phyloP scores from a whole-genome alignment of 2,329 filamentous ascomycete species.

The Cercospora canescens region DNA sequence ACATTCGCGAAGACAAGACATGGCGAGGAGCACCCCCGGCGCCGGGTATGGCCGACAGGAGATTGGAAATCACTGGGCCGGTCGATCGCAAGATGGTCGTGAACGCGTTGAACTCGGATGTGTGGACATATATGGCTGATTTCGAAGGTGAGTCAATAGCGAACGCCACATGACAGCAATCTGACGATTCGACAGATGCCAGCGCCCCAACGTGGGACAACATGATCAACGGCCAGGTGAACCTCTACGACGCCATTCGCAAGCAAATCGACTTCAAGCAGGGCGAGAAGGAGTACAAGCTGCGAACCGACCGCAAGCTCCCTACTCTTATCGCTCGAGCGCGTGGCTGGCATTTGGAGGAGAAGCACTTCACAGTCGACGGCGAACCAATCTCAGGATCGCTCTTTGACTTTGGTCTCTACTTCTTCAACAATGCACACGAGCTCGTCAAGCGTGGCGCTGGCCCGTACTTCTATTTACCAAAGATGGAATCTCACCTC shows the following conservation, averaged over 20 bases:
- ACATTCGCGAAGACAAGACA: conserved; percentile 89
- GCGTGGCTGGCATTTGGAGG: conserved; percentile 95
- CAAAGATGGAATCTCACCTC: conserved; percentile 93
- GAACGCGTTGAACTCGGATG: conserved; percentile 91
- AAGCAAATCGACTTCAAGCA: conserved; percentile 95
- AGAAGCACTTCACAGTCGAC: conserved; percentile 96
- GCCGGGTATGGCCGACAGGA: conserved; percentile 86
- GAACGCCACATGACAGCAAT: neutral
- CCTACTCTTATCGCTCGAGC: conserved; percentile 93
- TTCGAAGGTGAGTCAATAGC: conserved; percentile 74
- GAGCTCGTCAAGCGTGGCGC: conserved; percentile 81
- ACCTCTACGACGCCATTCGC: conserved; percentile 94
- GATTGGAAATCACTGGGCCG: conserved; percentile 95
- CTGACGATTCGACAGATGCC: conserved; percentile 63
- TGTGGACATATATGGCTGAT: conserved; percentile 99
- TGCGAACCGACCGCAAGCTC: conserved; percentile 81
- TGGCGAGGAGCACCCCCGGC: conserved; percentile 93
- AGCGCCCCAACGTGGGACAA: conserved; percentile 97
- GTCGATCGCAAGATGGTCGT: conserved; percentile 99
- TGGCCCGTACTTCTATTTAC: conserved; percentile 96
- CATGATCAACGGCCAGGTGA: conserved; percentile 98
- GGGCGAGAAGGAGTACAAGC: conserved; percentile 94
- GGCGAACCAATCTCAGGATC: conserved; percentile 90
- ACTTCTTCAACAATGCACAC: conserved; percentile 97
- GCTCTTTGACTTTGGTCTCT: conserved; percentile 96